Evolutionary conservation across 2,329 filamentous ascomycete species (phyloP).

Genomic region (Trichophyton rubrum): DNA sequence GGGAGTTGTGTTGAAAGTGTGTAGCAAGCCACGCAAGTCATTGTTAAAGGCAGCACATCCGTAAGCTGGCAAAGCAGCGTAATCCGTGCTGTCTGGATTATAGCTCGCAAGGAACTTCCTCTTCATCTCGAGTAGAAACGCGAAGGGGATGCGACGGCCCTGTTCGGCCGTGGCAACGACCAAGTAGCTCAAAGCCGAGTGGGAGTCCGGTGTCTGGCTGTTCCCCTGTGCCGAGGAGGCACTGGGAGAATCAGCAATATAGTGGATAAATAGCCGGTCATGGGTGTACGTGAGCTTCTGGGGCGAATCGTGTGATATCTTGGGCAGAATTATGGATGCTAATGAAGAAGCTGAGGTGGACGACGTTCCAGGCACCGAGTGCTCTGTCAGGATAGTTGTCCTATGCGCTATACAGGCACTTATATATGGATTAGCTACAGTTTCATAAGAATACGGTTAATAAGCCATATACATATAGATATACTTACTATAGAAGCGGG

Average conservation of each 20-base stretch:
- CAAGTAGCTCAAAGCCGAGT: constrained; percentile 80
- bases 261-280: constrained; percentile 86
- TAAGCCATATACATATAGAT: background rate
- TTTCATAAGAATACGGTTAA: background rate
- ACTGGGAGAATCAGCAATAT: constrained; percentile 74
- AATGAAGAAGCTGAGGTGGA: constrained; percentile 78
- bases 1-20: constrained; percentile 69
- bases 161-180: constrained; percentile 72
- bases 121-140: constrained; percentile 82
- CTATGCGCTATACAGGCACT: constrained; percentile 92
- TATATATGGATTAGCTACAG: background rate
- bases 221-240: constrained; percentile 34
- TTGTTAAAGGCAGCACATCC: constrained; percentile 80
- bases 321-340: constrained; percentile 86
- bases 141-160: constrained; percentile 81
- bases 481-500: constrained; percentile 59
- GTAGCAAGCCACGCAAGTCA: constrained; percentile 63
- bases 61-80: constrained; percentile 68
- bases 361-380: constrained; percentile 72
- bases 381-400: constrained; percentile 84
- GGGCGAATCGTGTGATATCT: constrained; percentile 67
- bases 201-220: constrained; percentile 40
- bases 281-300: constrained; percentile 94
- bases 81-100: constrained; percentile 55
- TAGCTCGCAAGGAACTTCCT: constrained; percentile 69